These are phyloP conservation scores for Pythium insidiosum DNA, from an alignment of 352 stramenopile genomes.

Conservation along the genomic window DNA sequence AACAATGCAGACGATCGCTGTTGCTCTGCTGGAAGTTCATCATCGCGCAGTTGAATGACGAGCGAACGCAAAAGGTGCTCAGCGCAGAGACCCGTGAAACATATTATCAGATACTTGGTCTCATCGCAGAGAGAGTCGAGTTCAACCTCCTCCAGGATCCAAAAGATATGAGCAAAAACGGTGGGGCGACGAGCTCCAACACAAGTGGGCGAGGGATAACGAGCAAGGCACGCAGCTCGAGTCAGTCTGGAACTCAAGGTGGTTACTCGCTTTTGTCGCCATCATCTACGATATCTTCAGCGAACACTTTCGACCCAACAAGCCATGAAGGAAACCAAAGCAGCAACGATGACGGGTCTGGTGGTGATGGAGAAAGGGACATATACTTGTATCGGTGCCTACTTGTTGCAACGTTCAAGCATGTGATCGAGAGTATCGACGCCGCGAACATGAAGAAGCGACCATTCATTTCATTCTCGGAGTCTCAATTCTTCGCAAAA, in stretches of 20 bases:
- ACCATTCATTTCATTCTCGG: conserved; percentile 42
- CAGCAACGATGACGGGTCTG: conserved; percentile 11
- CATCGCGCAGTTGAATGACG: conserved; percentile 47
- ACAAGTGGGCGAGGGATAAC: neutral
- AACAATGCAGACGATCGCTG: conserved; percentile 48
- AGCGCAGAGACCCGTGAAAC: conserved; percentile 29
- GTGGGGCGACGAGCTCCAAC: conserved; percentile 3
- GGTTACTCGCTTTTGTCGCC: conserved; percentile 5
- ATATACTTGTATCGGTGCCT: conserved; percentile 59
- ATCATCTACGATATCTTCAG: conserved; percentile 3
- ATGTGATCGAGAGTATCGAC: conserved; percentile 56
- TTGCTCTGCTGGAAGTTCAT: conserved; percentile 63
- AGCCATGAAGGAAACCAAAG: conserved; percentile 4
- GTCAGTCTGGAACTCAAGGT: conserved; percentile 3
- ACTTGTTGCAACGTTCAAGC: conserved; percentile 72
- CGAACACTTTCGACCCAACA: conserved; percentile 10
- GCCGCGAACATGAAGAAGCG: conserved; percentile 25
- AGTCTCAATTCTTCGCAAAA: conserved; percentile 60
- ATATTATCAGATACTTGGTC: conserved; percentile 53
- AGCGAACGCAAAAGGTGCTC: conserved; percentile 16
- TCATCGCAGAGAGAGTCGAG: conserved; percentile 60
- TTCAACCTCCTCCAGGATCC: conserved; percentile 35
- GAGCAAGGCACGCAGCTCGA: conserved; percentile 9
- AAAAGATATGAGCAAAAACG: neutral
- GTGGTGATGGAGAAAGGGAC: conserved; percentile 37